Conservation (phyloP, 2,329 filamentous ascomycete genomes). For the Talaromyces sp. region DNA sequence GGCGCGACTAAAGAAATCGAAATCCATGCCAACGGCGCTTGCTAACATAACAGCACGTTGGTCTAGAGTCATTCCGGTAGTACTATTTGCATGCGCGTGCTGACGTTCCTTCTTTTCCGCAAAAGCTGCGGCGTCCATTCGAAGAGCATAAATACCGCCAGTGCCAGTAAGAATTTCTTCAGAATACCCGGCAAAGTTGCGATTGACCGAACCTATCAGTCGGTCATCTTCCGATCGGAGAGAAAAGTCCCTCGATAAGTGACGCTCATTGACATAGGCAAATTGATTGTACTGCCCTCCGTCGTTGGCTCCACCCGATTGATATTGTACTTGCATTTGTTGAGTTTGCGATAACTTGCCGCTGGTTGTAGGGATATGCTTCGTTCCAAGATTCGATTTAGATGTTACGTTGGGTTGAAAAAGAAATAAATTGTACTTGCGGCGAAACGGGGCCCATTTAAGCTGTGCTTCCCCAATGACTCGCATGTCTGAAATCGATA, state of each 20-base stretch:
- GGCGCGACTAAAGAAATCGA: conserved; percentile 63
- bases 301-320: conserved; percentile 17
- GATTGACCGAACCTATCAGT: conserved; percentile 58
- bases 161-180: conserved; percentile 63
- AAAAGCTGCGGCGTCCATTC: conserved; percentile 56
- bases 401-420: conserved; percentile 42
- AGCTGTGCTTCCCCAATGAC: conserved; percentile 61
- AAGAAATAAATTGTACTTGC: conserved; percentile 63
- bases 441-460: conserved; percentile 57
- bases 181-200: conserved; percentile 59
- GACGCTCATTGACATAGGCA: conserved; percentile 58
- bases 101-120: conserved; percentile 31
- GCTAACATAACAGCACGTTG: conserved; percentile 63
- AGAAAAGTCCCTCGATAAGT: conserved; percentile 62
- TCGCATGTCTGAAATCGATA: conserved; percentile 54
- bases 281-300: conserved; percentile 54
- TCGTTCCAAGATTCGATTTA: conserved; percentile 31
- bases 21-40: conserved; percentile 60
- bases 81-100: conserved; percentile 21
- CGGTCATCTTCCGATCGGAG: conserved; percentile 47
- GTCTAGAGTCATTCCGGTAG: conserved; percentile 57
- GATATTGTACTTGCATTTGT: conserved; percentile 37
- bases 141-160: conserved; percentile 55
- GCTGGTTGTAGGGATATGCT: conserved; percentile 38
- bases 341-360: conserved; percentile 47